Evolutionary conservation across 1,284 basidiomycete genomes (phyloP).

Genomic region (Tilletia setariae): DNA sequence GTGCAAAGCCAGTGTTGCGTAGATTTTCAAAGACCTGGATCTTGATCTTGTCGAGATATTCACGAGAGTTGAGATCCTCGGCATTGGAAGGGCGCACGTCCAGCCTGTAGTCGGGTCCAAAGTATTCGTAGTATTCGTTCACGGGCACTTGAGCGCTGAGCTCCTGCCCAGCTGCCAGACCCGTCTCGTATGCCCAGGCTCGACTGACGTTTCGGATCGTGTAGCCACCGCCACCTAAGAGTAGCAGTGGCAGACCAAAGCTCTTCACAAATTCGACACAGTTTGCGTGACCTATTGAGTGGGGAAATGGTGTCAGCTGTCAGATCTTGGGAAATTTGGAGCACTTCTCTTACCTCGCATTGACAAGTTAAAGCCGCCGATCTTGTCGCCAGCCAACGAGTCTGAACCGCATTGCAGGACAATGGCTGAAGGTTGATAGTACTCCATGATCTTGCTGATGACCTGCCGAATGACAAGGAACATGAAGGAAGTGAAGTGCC

Average conservation of each 20-base stretch:
- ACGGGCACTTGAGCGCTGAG: slow-evolving; percentile 63
- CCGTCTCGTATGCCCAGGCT: slow-evolving; percentile 98
- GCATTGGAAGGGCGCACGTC: slow-evolving; percentile 94
- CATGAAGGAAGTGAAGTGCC: slow-evolving; percentile 43
- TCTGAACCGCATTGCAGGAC: slow-evolving; percentile 99
- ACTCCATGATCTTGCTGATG: slow-evolving; percentile 90
- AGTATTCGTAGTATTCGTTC: slow-evolving; percentile 82
- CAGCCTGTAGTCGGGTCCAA: slow-evolving; percentile 95
- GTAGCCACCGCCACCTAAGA: slow-evolving; percentile 96
- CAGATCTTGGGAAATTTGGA: too few relatives aligned
- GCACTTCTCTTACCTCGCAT: slow-evolving; percentile 91
- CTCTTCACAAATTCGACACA: slow-evolving; percentile 97
- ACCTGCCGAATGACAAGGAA: slow-evolving; percentile 62
- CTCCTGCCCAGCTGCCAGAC: slow-evolving; percentile 90
- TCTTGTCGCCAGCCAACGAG: slow-evolving; percentile 90
- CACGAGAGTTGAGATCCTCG: slow-evolving; percentile 81
- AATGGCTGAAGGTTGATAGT: slow-evolving; percentile 90
- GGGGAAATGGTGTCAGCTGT: not conserved
- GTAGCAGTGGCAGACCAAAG: slow-evolving; percentile 84
- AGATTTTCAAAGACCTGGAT: slow-evolving; percentile 76
- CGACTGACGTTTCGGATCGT: slow-evolving; percentile 97
- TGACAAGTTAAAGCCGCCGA: slow-evolving; percentile 93
- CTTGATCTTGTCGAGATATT: slow-evolving; percentile 89
- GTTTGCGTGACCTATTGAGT: slow-evolving; percentile 73
- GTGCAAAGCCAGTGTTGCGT: slow-evolving; percentile 43